Percentiles rank a stretch among this genome's conserved stretches.
phyloP scores from a whole-genome alignment of 2,329 filamentous ascomycete species.

The Aspergillus versicolor region DNA sequence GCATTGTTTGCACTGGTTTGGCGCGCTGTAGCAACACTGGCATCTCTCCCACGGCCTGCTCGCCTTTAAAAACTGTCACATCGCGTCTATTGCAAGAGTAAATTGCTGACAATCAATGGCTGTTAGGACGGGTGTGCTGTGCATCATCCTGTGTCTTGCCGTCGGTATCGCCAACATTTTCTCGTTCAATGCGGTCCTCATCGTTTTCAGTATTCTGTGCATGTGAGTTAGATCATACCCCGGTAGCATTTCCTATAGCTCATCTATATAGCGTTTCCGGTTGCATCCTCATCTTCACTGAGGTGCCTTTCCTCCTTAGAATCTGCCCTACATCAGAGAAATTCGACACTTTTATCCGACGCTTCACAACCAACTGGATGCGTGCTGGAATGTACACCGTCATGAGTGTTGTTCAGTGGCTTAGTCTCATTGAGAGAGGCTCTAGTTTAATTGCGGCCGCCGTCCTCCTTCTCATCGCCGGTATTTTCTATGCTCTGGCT shows the following conservation, averaged over 20 bases:
- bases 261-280: constrained; percentile 63
- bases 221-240: constrained; percentile 45
- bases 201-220: constrained; percentile 60
- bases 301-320: constrained; percentile 90
- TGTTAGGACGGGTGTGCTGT: constrained; percentile 53
- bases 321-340: constrained; percentile 92
- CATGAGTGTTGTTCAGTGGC: constrained; percentile 82
- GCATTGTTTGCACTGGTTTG: constrained; percentile 9
- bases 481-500: constrained; percentile 67
- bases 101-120: constrained; percentile 16
- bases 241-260: constrained; percentile 31
- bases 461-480: constrained; percentile 74
- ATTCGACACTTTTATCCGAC: constrained; percentile 88
- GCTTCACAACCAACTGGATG: constrained; percentile 95
- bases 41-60: background rate
- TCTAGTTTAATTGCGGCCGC: constrained; percentile 84
- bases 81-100: background rate
- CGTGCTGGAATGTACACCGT: constrained; percentile 80
- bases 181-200: constrained; percentile 55
- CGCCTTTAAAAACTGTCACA: background rate
- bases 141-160: constrained; percentile 65
- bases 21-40: background rate
- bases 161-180: constrained; percentile 70
- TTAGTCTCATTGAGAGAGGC: constrained; percentile 65
- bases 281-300: constrained; percentile 77